Conservation (phyloP, 2,329 filamentous ascomycete genomes). For the Clarireedia homoeocarpa region DNA sequence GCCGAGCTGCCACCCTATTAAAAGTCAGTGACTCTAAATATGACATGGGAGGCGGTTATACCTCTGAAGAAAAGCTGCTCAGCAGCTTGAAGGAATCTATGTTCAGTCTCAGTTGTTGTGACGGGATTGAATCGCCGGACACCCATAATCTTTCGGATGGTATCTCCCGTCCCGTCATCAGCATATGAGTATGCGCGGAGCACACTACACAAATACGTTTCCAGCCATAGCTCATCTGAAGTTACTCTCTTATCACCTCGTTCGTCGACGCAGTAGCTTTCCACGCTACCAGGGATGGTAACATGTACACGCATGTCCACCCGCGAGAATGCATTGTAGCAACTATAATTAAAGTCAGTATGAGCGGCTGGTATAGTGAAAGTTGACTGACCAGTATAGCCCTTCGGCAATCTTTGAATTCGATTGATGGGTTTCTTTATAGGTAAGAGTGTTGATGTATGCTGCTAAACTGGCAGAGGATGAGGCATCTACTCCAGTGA, state of each 20-base stretch:
- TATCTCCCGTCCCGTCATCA: conserved; percentile 88
- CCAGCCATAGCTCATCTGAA: conserved; percentile 90
- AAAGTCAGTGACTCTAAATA: conserved; percentile 12
- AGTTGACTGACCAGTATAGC: conserved; percentile 68
- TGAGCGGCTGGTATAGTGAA: conserved; percentile 23
- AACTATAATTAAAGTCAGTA: conserved; percentile 38
- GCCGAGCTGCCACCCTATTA: conserved; percentile 80
- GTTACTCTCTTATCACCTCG: conserved; percentile 89
- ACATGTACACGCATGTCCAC: conserved; percentile 98
- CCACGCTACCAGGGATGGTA: conserved; percentile 90
- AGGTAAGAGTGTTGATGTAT: conserved; percentile 96
- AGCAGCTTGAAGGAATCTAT: conserved; percentile 88
- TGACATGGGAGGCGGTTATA: conserved; percentile 28
- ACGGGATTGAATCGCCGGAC: conserved; percentile 95
- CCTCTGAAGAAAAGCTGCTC: conserved; percentile 93
- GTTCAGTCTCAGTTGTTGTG: conserved; percentile 95
- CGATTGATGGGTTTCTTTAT: conserved; percentile 74
- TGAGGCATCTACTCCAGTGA: conserved; percentile 92
- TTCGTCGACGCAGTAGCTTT: conserved; percentile 97
- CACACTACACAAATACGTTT: conserved; percentile 94
- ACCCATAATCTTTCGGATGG: conserved; percentile 95
- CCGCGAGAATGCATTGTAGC: conserved; percentile 98
- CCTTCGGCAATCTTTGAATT: conserved; percentile 82
- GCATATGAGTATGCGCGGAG: conserved; percentile 93
- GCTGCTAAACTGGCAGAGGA: conserved; percentile 94